Percentiles rank a stretch among this genome's conserved stretches.
Evolutionary conservation across 1,139 yeast species (phyloP).

Genomic region (Hansenula anomala): DNA sequence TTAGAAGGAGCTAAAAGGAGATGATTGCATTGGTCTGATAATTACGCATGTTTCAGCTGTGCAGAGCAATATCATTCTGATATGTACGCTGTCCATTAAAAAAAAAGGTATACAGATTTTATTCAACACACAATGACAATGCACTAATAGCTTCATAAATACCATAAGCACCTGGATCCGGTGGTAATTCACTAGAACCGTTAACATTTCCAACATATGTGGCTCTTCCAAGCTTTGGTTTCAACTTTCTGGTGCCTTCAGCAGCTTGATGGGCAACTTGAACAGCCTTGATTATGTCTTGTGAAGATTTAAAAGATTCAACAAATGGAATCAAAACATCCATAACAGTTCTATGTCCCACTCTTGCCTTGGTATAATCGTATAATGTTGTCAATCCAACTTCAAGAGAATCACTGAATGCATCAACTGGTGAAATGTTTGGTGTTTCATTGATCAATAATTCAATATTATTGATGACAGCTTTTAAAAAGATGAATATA

Average conservation of each 20-base stretch:
- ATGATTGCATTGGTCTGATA: no score
- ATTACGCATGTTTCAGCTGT: no score
- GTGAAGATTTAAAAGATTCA: conserved; percentile 25
- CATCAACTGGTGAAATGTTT: conserved; percentile 20
- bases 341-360: conserved; percentile 50
- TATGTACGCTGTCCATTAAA: no score
- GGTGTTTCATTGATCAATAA: conserved; percentile 18
- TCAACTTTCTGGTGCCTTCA: conserved; percentile 36
- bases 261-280: conserved; percentile 35
- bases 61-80: no score
- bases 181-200: conserved; percentile 14
- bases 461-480: conserved; percentile 33
- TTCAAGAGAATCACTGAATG: conserved; percentile 19
- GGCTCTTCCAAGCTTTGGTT: conserved; percentile 44
- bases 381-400: conserved; percentile 32
- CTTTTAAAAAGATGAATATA: conserved; percentile 40
- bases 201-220: conserved; percentile 39
- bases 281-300: conserved; percentile 28
- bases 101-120: no score
- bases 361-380: conserved; percentile 42
- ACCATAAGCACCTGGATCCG: conserved; percentile 52
- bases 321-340: conserved; percentile 49
- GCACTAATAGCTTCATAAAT: conserved; percentile 16
- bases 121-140: background rate
- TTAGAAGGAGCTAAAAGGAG: no score